Percentiles rank a stretch among this genome's conserved stretches.
These are phyloP conservation scores for Blastobotrys terrestris DNA, from an alignment of 805 yeast genomes.

Conservation along the genomic window DNA sequence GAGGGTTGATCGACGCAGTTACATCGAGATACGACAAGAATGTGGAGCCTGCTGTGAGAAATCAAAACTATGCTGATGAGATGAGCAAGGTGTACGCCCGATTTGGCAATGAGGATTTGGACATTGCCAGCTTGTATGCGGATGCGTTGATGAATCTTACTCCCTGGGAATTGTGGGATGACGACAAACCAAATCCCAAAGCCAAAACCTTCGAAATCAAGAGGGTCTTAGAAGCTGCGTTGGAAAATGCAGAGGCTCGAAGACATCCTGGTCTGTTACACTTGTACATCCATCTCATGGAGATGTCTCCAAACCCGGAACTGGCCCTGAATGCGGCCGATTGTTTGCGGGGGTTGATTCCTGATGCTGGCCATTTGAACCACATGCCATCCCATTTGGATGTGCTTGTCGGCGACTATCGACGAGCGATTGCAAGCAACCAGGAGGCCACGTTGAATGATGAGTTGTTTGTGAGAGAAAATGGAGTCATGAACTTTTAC, in stretches of 20 bases:
- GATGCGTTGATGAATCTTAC: neutral
- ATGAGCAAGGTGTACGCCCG: neutral
- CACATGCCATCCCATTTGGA: conserved; percentile 1
- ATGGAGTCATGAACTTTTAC: conserved; percentile 1
- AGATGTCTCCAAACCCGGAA: neutral
- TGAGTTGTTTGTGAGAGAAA: neutral
- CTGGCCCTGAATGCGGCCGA: neutral
- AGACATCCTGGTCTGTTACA: neutral
- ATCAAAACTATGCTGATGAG: neutral
- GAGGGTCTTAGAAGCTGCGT: neutral
- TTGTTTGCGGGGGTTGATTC: neutral
- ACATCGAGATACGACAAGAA: neutral
- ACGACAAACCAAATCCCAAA: neutral
- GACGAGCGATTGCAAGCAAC: neutral
- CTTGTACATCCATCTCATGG: conserved; percentile 1
- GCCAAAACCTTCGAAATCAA: neutral
- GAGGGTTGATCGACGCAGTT: neutral
- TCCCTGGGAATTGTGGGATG: neutral
- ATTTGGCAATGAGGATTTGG: neutral
- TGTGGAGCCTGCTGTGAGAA: neutral
- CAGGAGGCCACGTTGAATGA: neutral
- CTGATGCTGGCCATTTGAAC: neutral
- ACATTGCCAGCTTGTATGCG: neutral
- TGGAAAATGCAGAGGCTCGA: neutral
- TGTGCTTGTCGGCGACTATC: conserved; percentile 1